phyloP scores from a whole-genome alignment of 2,329 filamentous ascomycete genomes.

The Exophiala lecanii-corni region DNA sequence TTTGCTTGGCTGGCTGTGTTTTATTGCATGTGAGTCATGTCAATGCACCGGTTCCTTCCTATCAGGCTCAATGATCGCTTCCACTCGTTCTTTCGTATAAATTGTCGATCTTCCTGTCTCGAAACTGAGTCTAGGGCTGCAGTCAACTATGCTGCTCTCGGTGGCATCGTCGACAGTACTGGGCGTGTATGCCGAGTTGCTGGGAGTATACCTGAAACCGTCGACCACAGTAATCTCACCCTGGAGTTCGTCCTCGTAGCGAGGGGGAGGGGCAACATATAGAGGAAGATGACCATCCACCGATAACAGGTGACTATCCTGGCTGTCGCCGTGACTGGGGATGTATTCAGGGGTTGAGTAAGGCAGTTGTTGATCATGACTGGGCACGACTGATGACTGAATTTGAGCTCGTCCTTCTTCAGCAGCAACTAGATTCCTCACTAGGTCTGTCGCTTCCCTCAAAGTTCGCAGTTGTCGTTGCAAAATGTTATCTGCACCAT shows the following conservation, averaged over 20 bases:
- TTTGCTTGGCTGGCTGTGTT: too few relatives aligned
- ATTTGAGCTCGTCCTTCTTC: conserved; percentile 30
- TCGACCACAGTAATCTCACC: conserved; percentile 38
- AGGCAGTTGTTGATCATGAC: conserved; percentile 5
- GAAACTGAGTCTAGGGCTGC: conserved; percentile 37
- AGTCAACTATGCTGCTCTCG: conserved; percentile 40
- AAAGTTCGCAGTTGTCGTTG: conserved; percentile 49
- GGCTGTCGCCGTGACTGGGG: conserved; percentile 23
- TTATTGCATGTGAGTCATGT: too few relatives aligned
- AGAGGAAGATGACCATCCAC: too few relatives aligned
- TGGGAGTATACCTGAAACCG: conserved; percentile 37
- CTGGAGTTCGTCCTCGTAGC: conserved; percentile 38
- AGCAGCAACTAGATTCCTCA: conserved; percentile 45
- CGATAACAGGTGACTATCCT: conserved; percentile 13
- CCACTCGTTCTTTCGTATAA: too few relatives aligned
- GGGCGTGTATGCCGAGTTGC: conserved; percentile 15
- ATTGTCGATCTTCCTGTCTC: conserved; percentile 33
- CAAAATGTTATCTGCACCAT: conserved; percentile 43
- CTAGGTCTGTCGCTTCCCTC: conserved; percentile 49
- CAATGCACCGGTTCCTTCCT: too few relatives aligned
- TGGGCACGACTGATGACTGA: background rate
- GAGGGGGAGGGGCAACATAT: conserved; percentile 34
- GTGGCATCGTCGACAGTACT: conserved; percentile 30
- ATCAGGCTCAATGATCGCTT: too few relatives aligned
- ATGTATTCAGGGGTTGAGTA: conserved; percentile 13